phyloP scores from a whole-genome alignment of 139 green algal genomes.

The Ettlia oleoabundans region DNA sequence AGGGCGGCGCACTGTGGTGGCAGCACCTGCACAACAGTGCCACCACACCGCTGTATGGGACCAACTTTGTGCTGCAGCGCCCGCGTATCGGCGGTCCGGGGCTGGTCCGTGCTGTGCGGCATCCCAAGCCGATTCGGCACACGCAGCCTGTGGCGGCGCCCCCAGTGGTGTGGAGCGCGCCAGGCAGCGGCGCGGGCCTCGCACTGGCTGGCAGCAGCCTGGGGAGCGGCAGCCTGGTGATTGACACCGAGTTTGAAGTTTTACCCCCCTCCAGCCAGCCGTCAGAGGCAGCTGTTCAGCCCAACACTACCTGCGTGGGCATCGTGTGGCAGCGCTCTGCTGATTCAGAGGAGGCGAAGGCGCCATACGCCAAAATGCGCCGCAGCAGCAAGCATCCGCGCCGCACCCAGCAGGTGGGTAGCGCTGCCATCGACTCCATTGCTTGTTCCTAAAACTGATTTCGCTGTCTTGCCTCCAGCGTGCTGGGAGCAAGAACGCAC shows the following conservation, averaged over 20 bases:
- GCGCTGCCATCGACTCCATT: neutral
- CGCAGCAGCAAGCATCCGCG: constrained; percentile 37
- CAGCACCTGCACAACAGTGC: neutral
- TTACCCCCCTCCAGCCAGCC: neutral
- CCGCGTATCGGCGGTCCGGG: constrained; percentile 7
- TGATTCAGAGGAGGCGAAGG: constrained; percentile 6
- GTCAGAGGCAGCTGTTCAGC: neutral
- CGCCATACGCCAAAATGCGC: neutral
- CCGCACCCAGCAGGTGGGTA: constrained; percentile 30
- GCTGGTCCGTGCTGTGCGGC: neutral
- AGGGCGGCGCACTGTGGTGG: constrained; percentile 13
- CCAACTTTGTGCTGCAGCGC: constrained; percentile 30
- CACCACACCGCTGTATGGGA: constrained; percentile 16
- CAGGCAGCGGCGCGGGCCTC: neutral
- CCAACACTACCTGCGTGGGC: constrained; percentile 31
- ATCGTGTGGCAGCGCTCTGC: constrained; percentile 9
- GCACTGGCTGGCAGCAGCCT: constrained; percentile 9
- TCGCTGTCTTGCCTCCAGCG: no score
- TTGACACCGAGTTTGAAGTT: constrained; percentile 27
- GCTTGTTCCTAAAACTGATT: no score
- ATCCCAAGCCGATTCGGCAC: neutral
- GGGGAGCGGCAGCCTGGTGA: constrained; percentile 6
- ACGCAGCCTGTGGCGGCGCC: neutral
- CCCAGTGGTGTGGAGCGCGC: neutral
- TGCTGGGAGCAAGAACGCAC: no score